Percentiles rank a stretch among this genome's conserved stretches.
Evolutionary conservation across 1,139 yeast species (phyloP).

Genomic region (Diutina neorugosa): DNA sequence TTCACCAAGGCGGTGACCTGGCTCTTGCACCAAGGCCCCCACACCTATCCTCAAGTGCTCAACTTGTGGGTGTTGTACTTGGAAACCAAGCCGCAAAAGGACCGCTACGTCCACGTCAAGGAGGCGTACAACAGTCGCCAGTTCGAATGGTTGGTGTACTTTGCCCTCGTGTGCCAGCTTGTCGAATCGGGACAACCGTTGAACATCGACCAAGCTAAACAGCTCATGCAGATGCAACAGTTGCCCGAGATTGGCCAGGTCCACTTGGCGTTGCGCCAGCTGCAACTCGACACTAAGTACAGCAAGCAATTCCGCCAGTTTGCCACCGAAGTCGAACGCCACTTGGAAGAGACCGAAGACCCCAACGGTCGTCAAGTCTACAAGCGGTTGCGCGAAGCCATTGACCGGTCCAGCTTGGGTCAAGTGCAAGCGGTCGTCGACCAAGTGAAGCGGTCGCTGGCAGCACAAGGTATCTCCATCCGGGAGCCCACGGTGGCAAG

Average conservation of each 20-base stretch:
- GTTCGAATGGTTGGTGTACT: slow-evolving; percentile 19
- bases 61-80: slow-evolving; percentile 23
- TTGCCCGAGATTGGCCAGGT: slow-evolving; percentile 16
- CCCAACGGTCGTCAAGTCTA: slow-evolving; percentile 21
- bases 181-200: slow-evolving; percentile 14
- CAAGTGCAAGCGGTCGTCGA: slow-evolving; percentile 14
- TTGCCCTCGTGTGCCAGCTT: slow-evolving; percentile 23
- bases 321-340: slow-evolving; percentile 8
- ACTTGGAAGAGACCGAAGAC: slow-evolving; percentile 12
- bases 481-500: slow-evolving; percentile 20
- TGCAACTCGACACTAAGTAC: slow-evolving; percentile 8
- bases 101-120: slow-evolving; percentile 7
- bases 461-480: slow-evolving; percentile 14
- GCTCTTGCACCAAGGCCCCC: slow-evolving; percentile 10
- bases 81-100: slow-evolving; percentile 13
- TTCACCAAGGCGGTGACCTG: slow-evolving; percentile 17
- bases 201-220: slow-evolving; percentile 16
- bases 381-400: slow-evolving; percentile 14
- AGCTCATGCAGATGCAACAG: slow-evolving; percentile 17
- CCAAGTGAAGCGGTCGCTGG: slow-evolving; percentile 16
- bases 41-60: slow-evolving; percentile 16
- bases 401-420: slow-evolving; percentile 12
- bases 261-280: slow-evolving; percentile 9
- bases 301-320: slow-evolving; percentile 11
- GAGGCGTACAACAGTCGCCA: slow-evolving; percentile 10